Percentiles rank a stretch among this genome's conserved stretches.
These are phyloP conservation scores for Cryptococcus hybrid DNA, from an alignment of 1,284 basidiomycete species.

Conservation along the genomic window DNA sequence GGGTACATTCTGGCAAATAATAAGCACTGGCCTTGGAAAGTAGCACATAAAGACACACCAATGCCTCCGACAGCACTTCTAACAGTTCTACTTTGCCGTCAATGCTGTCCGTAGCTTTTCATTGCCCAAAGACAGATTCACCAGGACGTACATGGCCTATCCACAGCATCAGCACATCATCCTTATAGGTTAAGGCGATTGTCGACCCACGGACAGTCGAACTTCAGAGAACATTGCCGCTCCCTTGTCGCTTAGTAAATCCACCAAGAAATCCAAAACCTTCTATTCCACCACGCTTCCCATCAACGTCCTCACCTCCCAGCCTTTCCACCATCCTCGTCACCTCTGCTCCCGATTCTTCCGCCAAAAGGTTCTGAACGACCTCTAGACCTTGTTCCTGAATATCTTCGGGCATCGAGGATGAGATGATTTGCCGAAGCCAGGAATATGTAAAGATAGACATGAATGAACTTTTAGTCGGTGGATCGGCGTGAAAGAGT, in stretches of 20 bases:
- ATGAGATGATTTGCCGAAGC: conserved; percentile 18
- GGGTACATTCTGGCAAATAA: background rate
- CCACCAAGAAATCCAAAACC: background rate
- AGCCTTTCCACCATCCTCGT: background rate
- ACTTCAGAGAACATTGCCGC: background rate
- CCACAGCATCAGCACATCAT: background rate
- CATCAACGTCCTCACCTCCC: background rate
- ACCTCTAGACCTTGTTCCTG: conserved; percentile 42
- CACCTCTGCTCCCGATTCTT: conserved; percentile 12
- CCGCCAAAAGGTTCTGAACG: conserved; percentile 45
- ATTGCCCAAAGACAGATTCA: conserved; percentile 44
- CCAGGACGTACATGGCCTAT: conserved; percentile 32
- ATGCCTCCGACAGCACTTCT: conserved; percentile 31
- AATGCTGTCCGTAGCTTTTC: conserved; percentile 33
- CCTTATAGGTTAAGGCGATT: background rate
- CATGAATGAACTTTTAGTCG: conserved; percentile 66
- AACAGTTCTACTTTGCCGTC: conserved; percentile 30
- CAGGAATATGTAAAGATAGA: conserved; percentile 60
- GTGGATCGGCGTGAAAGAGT: conserved; percentile 60
- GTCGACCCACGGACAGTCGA: background rate
- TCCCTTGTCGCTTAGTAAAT: background rate
- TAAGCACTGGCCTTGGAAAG: background rate
- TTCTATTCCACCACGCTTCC: background rate
- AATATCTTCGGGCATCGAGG: conserved; percentile 22
- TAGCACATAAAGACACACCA: conserved; percentile 24